Evolutionary conservation across 345 rosid species (phyloP), one percentile per base, ranked within the genome.

Genomic region (Populus davidiana): DNA sequence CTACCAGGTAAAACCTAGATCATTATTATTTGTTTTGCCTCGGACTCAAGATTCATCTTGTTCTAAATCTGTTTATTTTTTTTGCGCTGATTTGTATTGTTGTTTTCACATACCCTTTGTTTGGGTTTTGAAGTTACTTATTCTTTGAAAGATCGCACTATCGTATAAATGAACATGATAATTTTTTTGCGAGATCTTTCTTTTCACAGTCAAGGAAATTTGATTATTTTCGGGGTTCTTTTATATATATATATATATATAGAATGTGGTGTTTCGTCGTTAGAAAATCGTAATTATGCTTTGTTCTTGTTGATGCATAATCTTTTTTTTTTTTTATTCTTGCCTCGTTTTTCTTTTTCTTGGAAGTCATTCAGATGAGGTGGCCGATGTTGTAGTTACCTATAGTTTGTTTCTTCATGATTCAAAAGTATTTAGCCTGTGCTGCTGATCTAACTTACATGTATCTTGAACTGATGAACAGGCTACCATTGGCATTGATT

Each of bases 1-100:
- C 31, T 94, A 94, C 69, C 98, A 94, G 97, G 98, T 94, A 68
- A 20, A 67, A 33, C 50, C 49, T 50, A 66, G 61, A 65, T 64
- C 62, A 38, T 36, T 66, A 16, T 72, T 21, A 16, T 47, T 12
- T 44, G 5, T 49, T 49, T 12, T 44, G 21, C 31, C 20, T 25
- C n/a, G 47, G 31, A 12, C 23, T 73, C 11, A 20, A 20, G 41
- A 31, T 39, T 36, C 16, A 21, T 35, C 3, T 39, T 39, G 13
- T 4, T 13, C 14, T 70, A 41, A 11, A 56, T 72, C 38, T 12
- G 31, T 16, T 7, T 13, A 33, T 61, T 59, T 29, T 25, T 29
- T 0, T 13, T 41, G 39, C 2, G 12, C 25, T 39, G 39, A 35
- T 1, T 4, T 21, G 36, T 62, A 64, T 5, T 74, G 1, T 23